Evolutionary conservation across 306 rosid genomes (phyloP).

Genomic region (Purshia tridentata): DNA sequence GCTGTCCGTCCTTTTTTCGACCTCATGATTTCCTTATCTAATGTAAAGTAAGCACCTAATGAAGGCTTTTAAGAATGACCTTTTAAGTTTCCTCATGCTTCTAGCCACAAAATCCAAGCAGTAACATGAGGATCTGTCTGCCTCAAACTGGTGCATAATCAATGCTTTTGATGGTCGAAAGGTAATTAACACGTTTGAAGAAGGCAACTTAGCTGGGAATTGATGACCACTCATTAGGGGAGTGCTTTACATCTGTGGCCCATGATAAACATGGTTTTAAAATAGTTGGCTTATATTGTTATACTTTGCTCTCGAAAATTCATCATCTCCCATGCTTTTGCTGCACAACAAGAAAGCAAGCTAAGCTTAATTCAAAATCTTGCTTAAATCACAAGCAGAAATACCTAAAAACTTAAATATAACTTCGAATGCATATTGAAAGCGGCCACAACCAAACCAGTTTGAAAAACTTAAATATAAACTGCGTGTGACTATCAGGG

Average conservation of each 20-base stretch:
- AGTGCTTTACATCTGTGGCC: not conserved
- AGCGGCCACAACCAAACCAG: too few relatives aligned
- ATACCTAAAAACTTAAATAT: too few relatives aligned
- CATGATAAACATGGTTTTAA: not conserved
- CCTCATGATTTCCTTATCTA: not conserved
- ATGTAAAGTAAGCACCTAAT: slow-evolving; percentile 1
- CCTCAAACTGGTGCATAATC: slow-evolving; percentile 10
- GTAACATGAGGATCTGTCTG: not conserved
- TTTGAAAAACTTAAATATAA: too few relatives aligned
- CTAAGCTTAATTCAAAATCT: not conserved
- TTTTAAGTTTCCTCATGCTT: not conserved
- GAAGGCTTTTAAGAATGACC: not conserved
- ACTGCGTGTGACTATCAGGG: too few relatives aligned
- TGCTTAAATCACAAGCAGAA: slow-evolving; percentile 1
- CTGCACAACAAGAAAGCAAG: not conserved
- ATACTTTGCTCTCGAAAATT: slow-evolving; percentile 1
- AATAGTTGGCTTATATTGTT: not conserved
- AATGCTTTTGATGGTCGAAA: not conserved
- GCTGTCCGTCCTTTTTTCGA: not conserved
- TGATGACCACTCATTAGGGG: not conserved
- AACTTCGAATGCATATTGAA: too few relatives aligned
- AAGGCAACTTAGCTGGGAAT: slow-evolving; percentile 44
- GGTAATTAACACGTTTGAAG: slow-evolving; percentile 24
- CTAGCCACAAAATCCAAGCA: not conserved
- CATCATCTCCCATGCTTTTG: not conserved